Evolutionary conservation across 2,329 filamentous ascomycete genomes (phyloP).

Genomic region (Stemphylium beticola): DNA sequence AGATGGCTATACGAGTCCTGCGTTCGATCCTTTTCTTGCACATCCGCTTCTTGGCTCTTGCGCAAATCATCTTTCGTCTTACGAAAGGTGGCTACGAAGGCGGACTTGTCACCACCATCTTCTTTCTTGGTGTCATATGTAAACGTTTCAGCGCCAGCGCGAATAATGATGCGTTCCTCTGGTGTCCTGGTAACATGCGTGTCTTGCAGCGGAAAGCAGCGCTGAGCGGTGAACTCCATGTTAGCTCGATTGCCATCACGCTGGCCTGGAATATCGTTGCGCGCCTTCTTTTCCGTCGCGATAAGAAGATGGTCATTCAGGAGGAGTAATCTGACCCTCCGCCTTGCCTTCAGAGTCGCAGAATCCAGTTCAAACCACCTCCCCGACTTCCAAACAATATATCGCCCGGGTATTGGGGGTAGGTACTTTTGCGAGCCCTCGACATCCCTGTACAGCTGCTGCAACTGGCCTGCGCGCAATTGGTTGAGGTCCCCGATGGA

Average conservation of each 20-base stretch:
- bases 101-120: conserved; percentile 77
- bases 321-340: conserved; percentile 88
- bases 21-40: conserved; percentile 83
- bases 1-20: conserved; percentile 88
- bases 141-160: conserved; percentile 87
- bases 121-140: conserved; percentile 90
- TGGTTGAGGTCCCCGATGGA: conserved; percentile 79
- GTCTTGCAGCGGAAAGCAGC: conserved; percentile 92
- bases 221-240: conserved; percentile 83
- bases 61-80: conserved; percentile 92
- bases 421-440: conserved; percentile 97
- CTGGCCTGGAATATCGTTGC: conserved; percentile 68
- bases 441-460: conserved; percentile 94
- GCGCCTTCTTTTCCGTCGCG: conserved; percentile 92
- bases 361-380: conserved; percentile 97
- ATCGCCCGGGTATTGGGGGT: conserved; percentile 86
- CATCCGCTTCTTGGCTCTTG: conserved; percentile 82
- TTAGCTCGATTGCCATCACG: conserved; percentile 49
- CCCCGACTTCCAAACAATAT: conserved; percentile 90
- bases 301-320: conserved; percentile 94
- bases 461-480: conserved; percentile 70
- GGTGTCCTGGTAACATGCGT: conserved; percentile 88
- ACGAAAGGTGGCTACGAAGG: conserved; percentile 84
- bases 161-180: conserved; percentile 74
- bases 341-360: conserved; percentile 91